Conservation (phyloP, 495 filamentous ascomycete genomes). For the Tuber melanosporum region DNA sequence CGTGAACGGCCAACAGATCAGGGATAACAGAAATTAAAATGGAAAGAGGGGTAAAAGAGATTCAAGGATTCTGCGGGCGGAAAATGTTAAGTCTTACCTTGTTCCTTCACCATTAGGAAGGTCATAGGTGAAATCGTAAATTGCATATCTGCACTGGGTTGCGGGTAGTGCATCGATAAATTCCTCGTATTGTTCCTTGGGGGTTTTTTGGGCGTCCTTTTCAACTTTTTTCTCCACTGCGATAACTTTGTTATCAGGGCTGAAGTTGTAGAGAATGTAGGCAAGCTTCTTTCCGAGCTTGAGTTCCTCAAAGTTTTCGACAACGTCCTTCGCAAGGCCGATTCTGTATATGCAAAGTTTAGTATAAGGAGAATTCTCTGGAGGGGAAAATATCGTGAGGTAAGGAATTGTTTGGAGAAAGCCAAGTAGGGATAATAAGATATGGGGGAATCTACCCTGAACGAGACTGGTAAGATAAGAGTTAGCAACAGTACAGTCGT, state of each 20-base stretch:
- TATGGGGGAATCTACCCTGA: constrained; percentile 40
- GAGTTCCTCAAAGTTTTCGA: constrained; percentile 77
- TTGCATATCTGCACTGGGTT: constrained; percentile 62
- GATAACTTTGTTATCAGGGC: constrained; percentile 85
- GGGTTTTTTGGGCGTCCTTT: constrained; percentile 44
- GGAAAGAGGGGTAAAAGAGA: background rate
- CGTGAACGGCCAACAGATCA: background rate
- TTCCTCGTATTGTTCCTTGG: constrained; percentile 33
- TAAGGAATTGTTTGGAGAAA: background rate
- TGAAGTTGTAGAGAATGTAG: constrained; percentile 96
- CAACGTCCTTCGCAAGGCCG: constrained; percentile 69
- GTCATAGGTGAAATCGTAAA: constrained; percentile 88
- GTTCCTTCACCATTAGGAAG: constrained; percentile 71
- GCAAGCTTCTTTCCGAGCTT: constrained; percentile 83
- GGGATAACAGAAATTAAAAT: background rate
- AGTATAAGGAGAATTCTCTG: background rate
- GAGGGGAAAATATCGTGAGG: background rate
- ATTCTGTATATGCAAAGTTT: constrained; percentile 53
- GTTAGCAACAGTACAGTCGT: background rate
- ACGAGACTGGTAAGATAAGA: constrained; percentile 35
- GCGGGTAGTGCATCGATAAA: constrained; percentile 27
- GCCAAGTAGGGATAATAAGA: background rate
- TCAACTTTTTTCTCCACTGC: constrained; percentile 66
- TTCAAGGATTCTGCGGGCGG: background rate
- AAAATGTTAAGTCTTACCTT: constrained; percentile 51